Evolutionary conservation across 805 yeast genomes (phyloP).

Genomic region (Myxozyma melibiosi): DNA sequence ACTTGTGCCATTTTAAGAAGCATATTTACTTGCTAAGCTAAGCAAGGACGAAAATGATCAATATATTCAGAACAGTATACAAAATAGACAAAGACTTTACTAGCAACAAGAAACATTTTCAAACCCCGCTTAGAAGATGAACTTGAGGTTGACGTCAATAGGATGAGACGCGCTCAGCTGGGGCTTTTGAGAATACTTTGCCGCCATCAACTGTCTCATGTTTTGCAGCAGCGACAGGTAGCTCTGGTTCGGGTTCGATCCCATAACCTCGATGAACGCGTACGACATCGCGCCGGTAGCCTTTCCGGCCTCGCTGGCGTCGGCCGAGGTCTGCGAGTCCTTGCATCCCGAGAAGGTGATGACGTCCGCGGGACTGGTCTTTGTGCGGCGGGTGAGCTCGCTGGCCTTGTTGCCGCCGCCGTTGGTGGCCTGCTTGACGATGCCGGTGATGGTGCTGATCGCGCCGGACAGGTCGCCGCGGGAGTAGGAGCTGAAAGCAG

Average conservation of each 20-base stretch:
- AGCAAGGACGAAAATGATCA: no score
- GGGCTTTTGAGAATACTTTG: slow-evolving; percentile 78
- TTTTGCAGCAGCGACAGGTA: slow-evolving; percentile 70
- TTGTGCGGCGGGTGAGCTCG: slow-evolving; percentile 53
- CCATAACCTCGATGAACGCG: slow-evolving; percentile 69
- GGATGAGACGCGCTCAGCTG: slow-evolving; percentile 82
- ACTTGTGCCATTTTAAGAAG: no score
- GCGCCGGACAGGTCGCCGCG: slow-evolving; percentile 58
- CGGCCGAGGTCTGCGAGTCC: slow-evolving; percentile 83
- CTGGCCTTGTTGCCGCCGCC: slow-evolving; percentile 41
- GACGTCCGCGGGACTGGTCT: slow-evolving; percentile 76
- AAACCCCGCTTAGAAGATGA: slow-evolving; percentile 45
- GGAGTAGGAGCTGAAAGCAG: slow-evolving; percentile 61
- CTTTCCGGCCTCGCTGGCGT: slow-evolving; percentile 68
- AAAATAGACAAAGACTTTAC: no score
- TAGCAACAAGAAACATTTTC: background rate
- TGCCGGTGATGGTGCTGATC: slow-evolving; percentile 46
- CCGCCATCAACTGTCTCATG: slow-evolving; percentile 62
- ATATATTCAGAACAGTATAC: no score
- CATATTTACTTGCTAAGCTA: no score
- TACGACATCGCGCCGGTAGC: slow-evolving; percentile 86
- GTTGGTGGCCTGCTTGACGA: slow-evolving; percentile 41
- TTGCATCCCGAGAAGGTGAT: slow-evolving; percentile 79
- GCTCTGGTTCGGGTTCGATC: slow-evolving; percentile 63
- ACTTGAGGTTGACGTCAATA: slow-evolving; percentile 61